These are phyloP conservation scores for Ogataea nakhonphanomensis DNA, from an alignment of 805 yeast genomes.

Conservation along the genomic window DNA sequence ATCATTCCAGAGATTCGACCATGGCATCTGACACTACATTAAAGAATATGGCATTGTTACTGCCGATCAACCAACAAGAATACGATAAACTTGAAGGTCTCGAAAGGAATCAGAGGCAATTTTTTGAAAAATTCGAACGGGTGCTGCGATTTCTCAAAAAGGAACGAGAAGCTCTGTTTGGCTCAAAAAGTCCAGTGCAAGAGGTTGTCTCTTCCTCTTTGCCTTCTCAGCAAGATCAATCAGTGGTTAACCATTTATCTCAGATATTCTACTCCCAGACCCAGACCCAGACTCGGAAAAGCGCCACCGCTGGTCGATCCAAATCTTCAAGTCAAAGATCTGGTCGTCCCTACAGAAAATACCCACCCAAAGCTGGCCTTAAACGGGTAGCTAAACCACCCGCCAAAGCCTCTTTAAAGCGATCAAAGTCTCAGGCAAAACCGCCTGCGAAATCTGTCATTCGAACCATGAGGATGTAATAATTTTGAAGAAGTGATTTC, in stretches of 20 bases:
- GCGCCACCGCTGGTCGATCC: constrained; percentile 1
- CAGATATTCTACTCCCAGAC: constrained; percentile 14
- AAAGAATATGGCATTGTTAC: constrained; percentile 50
- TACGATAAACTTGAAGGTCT: constrained; percentile 40
- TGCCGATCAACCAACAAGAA: constrained; percentile 50
- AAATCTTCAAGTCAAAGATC: constrained; percentile 16
- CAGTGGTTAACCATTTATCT: constrained; percentile 16
- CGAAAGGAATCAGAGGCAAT: constrained; percentile 28
- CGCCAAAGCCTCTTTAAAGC: background rate
- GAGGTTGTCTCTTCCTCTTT: constrained; percentile 20
- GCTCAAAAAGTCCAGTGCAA: constrained; percentile 5
- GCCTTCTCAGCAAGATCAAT: constrained; percentile 16
- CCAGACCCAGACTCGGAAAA: constrained; percentile 1
- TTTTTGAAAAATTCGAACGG: constrained; percentile 24
- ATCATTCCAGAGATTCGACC: constrained; percentile 33
- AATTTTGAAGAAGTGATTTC: background rate
- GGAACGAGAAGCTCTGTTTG: constrained; percentile 13
- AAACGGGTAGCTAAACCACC: background rate
- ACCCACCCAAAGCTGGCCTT: constrained; percentile 5
- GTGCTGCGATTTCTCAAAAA: constrained; percentile 23
- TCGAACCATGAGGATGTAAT: constrained; percentile 20
- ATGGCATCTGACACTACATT: constrained; percentile 40
- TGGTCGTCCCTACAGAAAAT: constrained; percentile 9
- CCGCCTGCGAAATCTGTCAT: constrained; percentile 7
- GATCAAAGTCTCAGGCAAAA: constrained; percentile 1